phyloP scores from a whole-genome alignment of 352 stramenopile genomes.

The Globisporangium camurandrum region DNA sequence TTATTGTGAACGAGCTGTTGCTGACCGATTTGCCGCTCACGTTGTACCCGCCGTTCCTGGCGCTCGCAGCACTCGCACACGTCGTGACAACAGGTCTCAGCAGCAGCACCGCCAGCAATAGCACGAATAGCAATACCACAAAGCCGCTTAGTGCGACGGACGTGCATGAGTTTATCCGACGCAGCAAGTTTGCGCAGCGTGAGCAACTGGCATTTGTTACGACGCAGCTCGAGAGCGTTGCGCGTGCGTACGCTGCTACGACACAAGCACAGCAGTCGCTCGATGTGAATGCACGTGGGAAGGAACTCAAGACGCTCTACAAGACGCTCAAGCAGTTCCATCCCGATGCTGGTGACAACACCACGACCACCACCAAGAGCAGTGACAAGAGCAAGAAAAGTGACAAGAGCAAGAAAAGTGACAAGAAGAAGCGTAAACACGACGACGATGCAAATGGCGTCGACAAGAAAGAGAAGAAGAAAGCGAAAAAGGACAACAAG shows the following conservation, averaged over 20 bases:
- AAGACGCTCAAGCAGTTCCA: slow-evolving; percentile 86
- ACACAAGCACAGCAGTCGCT: slow-evolving; percentile 20
- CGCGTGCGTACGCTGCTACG: slow-evolving; percentile 19
- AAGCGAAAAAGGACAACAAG: slow-evolving; percentile 61
- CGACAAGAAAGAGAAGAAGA: slow-evolving; percentile 55
- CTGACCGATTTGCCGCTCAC: slow-evolving; percentile 62
- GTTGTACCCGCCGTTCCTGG: slow-evolving; percentile 61
- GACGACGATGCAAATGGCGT: slow-evolving; percentile 41
- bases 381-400: slow-evolving; percentile 41
- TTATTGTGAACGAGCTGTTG: slow-evolving; percentile 72
- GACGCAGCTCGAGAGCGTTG: slow-evolving; percentile 27
- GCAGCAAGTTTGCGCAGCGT: slow-evolving; percentile 63
- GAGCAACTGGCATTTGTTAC: slow-evolving; percentile 32
- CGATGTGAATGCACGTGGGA: slow-evolving; percentile 29
- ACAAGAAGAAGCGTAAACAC: slow-evolving; percentile 59
- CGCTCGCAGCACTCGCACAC: slow-evolving; percentile 49
- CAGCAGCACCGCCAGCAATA: not conserved
- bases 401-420: slow-evolving; percentile 14
- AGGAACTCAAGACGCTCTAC: slow-evolving; percentile 78
- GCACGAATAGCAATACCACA: not conserved
- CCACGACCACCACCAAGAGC: slow-evolving; percentile 13
- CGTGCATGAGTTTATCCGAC: slow-evolving; percentile 53
- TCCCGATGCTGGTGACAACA: slow-evolving; percentile 6
- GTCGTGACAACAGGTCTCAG: slow-evolving; percentile 40
- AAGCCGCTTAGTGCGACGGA: slow-evolving; percentile 22